phyloP scores from a whole-genome alignment of 2,329 filamentous ascomycete genomes.

The Capronia coronata region DNA sequence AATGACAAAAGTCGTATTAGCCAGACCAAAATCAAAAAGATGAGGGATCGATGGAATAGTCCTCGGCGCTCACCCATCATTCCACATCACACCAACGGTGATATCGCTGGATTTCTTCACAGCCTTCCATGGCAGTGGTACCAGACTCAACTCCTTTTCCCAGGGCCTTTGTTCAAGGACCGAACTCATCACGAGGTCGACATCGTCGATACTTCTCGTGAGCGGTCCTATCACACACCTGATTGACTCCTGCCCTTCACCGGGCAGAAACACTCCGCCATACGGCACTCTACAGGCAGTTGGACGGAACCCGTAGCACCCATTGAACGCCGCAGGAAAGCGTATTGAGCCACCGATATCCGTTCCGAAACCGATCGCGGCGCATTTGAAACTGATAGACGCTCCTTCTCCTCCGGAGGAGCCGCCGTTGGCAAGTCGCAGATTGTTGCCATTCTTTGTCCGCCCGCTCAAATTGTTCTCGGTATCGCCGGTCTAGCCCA shows the following conservation, averaged over 20 bases:
- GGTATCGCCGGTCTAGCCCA: background rate
- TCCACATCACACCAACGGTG: conserved; percentile 56
- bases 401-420: background rate
- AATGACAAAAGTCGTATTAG: too few species aligned
- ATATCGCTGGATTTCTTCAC: conserved; percentile 32
- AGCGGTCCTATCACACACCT: background rate
- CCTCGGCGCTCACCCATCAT: conserved; percentile 58
- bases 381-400: background rate
- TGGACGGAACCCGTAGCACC: background rate
- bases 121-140: background rate
- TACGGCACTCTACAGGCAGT: background rate
- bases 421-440: background rate
- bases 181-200: background rate
- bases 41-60: too few species aligned
- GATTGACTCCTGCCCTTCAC: background rate
- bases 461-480: background rate
- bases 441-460: background rate
- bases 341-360: background rate
- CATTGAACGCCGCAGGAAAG: background rate
- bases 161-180: background rate
- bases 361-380: background rate
- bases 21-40: too few species aligned
- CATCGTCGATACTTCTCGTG: background rate
- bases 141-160: background rate
- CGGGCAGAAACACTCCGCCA: background rate